Base-by-base conservation (phyloP, 2,329 filamentous ascomycete genomes). In the Colletotrichum tropicale region DNA sequence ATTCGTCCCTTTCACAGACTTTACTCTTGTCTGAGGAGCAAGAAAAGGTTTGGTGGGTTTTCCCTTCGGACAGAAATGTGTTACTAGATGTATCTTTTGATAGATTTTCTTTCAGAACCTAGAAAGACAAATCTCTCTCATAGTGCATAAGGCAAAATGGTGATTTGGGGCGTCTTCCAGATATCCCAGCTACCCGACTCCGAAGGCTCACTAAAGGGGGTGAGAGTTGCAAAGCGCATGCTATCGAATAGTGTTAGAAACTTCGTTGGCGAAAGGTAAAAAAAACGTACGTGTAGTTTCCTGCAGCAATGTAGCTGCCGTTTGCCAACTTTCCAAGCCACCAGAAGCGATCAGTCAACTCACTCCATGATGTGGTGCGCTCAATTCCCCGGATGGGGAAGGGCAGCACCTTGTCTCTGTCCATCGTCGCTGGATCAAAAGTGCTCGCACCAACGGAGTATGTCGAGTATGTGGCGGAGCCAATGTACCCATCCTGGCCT, bases 281-380 rank as follows among this genome's bases (percentile, higher is more conserved):
- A 34, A 8, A 2, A 12, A 68, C 73, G 28, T 13, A 75, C 69
- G 52, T 68, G 32, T 82, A 82, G 30, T 77, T 78, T 24, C 81
- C 81, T 5, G 77, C 78, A 21, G 67, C 76, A 24, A 82, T 81
- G 32, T 79, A 77, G n/a, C 71, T 78, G 3, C 80, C 81, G 28
- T 82, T 82, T 1, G 78, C 77, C 26, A 83, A 26, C 62, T 79
- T 79, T 9, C 81, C 81, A 7, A 82, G 75, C 81, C 81, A 82
- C 79, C 78, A 80, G 36, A 78, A 80, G 8, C 71, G 73, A n/a
- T 77, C 66, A 7, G 64, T 70, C 43, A 62, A 55, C 32, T 75
- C 64, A 15, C 75, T 56, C 62, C 73, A 77, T 5, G 70, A 70
- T 1, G 73, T 76, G 16, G 77, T 80, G 8, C 80, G 79, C 36